Evolutionary conservation across 371 early-diverging fungal species (phyloP).

Genomic region (Mucor plumbeus): DNA sequence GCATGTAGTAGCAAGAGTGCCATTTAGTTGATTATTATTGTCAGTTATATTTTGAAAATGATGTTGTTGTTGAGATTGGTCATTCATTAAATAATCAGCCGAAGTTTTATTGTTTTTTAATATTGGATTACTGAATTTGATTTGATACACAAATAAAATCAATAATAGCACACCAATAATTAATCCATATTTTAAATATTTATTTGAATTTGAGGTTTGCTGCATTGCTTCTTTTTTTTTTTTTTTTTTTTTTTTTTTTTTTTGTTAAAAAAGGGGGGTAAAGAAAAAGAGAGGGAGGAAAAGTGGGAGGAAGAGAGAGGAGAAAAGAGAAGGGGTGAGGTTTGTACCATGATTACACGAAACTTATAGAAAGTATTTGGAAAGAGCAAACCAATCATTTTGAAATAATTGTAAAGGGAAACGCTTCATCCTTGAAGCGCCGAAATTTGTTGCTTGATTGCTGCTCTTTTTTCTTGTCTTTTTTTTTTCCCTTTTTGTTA

Average conservation of each 20-base stretch:
- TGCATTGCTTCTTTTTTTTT: not conserved
- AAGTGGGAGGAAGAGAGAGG: not conserved
- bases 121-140: not conserved
- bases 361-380: not conserved
- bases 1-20: not conserved
- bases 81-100: constrained; percentile 21
- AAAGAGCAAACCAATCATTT: constrained; percentile 3
- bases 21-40: not conserved
- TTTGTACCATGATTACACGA: constrained; percentile 3
- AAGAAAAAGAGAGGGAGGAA: not conserved
- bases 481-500: not conserved
- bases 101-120: constrained; percentile 1
- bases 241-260: no score
- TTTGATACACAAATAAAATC: constrained; percentile 1
- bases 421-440: not conserved
- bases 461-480: not conserved
- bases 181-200: constrained; percentile 13
- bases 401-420: not conserved
- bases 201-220: not conserved
- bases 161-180: not conserved
- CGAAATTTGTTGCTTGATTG: not conserved
- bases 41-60: not conserved
- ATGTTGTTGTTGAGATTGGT: constrained; percentile 13
- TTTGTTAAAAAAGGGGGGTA: not conserved
- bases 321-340: not conserved